Evolutionary conservation across 768 basidiomycete genomes (phyloP).

Genomic region (Hemileccinum rubropunctum): DNA sequence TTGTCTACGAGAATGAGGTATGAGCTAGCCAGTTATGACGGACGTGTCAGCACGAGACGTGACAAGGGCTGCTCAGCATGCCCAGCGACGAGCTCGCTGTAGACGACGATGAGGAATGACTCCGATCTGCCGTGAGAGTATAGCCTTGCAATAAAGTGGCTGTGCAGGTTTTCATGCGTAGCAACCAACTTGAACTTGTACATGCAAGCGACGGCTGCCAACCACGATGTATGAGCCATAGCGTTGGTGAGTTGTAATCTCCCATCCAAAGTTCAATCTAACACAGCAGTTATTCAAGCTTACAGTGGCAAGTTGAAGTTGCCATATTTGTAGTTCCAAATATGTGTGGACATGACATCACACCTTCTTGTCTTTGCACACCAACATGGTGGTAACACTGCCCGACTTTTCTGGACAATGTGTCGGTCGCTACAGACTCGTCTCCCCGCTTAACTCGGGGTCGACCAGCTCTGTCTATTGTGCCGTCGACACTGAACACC

Average conservation of each 20-base stretch:
- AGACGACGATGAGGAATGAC: constrained; percentile 5
- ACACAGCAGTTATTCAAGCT: too few relatives aligned
- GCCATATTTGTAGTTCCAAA: too few relatives aligned
- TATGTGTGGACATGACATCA: too few relatives aligned
- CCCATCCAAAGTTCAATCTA: too few relatives aligned
- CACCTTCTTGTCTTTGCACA: too few relatives aligned
- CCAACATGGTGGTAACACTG: constrained; percentile 19
- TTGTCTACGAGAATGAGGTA: not conserved
- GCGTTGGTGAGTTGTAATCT: too few relatives aligned
- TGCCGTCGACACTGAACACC: constrained; percentile 50
- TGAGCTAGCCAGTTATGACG: too few relatives aligned
- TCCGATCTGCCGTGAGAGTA: not conserved
- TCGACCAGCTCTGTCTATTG: constrained; percentile 78
- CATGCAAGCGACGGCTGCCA: too few relatives aligned
- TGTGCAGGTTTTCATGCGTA: constrained; percentile 4
- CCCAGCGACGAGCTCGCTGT: constrained; percentile 15
- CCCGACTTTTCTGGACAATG: constrained; percentile 49
- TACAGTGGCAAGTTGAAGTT: too few relatives aligned
- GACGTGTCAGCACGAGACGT: not conserved
- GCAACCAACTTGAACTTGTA: too few relatives aligned
- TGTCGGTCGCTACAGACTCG: constrained; percentile 61
- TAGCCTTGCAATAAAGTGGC: constrained; percentile 10
- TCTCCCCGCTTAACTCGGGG: constrained; percentile 66
- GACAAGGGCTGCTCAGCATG: constrained; percentile 15
- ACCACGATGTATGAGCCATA: too few relatives aligned